Base-by-base conservation (phyloP, 805 yeast species). In the Teunomyces tritomae region DNA sequence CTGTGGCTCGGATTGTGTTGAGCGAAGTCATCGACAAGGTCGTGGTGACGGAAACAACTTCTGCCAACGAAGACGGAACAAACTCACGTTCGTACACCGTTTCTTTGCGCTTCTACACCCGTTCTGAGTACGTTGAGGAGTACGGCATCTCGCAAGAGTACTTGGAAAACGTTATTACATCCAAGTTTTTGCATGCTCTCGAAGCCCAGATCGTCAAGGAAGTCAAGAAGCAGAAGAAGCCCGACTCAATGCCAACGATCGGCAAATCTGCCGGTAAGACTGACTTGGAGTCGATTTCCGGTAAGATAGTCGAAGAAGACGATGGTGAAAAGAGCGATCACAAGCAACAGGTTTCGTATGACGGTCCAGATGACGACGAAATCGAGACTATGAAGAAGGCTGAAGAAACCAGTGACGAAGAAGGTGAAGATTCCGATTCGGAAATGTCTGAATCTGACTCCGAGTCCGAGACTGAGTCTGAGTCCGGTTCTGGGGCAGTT, bases 311-410 rank as follows among this genome's bases (percentile, higher is more conserved):
- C 43, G 57, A 62, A 14, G 45, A 42, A 13, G 82, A 71, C 28
- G 85, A 78, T 48, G 88, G 83, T 45, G 85, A 79, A 53, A 89
- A 80, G 51, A 82, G 77, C 59, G 69, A 77, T 50, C 79, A 74
- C 54, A 89, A 89, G 58, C 96, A 91, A 70, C 84, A 96, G 13
- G 92, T 87, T 34, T 89, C 97, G 1, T 89, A 89, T 58, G 98
- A 91, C 54, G 96, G 83, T 11, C 96, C 97, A 29, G 98, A 91
- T 69, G 97, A 91, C 53, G 98, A 89, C 28, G 97, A 91, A 63
- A 74, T 88, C 51, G 97, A 89, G 64, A 87, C 88, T 44, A 87
- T 89, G 91, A 84, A 84, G 68, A 79, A 78, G 59, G 96, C 87
- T 44, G 92, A 86, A 65, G 80, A 85, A 57, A 82, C 91, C 35